Conservation (phyloP, 148 eudicot species). For the Silene uniflora region DNA sequence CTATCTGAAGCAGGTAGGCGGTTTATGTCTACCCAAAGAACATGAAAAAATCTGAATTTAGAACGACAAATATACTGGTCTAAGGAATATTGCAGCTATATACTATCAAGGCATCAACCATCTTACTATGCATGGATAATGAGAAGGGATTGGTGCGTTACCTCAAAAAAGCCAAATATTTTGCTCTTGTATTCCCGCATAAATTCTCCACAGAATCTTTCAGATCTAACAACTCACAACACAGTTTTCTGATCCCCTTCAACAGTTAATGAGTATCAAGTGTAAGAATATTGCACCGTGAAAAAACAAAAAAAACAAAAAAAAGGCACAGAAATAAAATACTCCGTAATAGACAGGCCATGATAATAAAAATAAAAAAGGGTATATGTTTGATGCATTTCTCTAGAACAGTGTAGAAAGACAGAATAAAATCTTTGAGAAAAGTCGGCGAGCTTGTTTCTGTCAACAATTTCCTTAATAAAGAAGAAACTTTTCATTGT, state of each 20-base stretch:
- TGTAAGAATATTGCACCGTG: constrained; percentile 1
- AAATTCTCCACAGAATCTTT: constrained; percentile 97
- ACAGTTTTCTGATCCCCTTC: constrained; percentile 89
- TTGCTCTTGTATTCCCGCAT: constrained; percentile 78
- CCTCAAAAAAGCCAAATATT: constrained; percentile 86
- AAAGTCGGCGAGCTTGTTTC: too few relatives aligned
- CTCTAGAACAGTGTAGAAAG: too few relatives aligned
- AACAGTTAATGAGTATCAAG: constrained; percentile 14
- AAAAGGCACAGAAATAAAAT: background rate
- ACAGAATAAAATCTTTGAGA: too few relatives aligned
- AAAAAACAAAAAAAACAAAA: background rate
- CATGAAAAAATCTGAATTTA: background rate
- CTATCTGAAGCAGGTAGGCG: too few relatives aligned
- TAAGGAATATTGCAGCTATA: background rate
- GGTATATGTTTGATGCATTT: background rate
- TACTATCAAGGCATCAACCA: background rate
- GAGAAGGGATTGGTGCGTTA: constrained; percentile 20
- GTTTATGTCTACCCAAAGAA: too few relatives aligned
- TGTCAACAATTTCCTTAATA: too few relatives aligned
- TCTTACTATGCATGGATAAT: background rate
- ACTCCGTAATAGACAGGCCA: background rate
- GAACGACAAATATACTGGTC: background rate
- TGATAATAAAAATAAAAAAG: too few relatives aligned
- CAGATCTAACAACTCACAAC: constrained; percentile 93
- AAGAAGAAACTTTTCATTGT: too few relatives aligned